Conservation (phyloP, 208 protist species). For the Angomonas ambiguus region DNA sequence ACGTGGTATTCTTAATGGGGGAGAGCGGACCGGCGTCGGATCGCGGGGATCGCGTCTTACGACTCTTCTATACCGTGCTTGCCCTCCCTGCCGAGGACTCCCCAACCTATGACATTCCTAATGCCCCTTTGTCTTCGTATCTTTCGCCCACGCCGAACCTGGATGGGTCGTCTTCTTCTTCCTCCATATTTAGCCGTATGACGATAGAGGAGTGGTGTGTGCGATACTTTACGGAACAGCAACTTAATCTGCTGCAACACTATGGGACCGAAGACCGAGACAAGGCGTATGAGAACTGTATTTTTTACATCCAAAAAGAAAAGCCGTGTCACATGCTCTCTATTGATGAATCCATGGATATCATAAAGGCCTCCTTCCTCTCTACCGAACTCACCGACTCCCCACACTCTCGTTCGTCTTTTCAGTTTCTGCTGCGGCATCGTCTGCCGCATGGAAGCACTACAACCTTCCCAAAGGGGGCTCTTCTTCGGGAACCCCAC, state of each 20-base stretch:
- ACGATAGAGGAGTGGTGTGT: slow-evolving; percentile 9
- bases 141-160: not conserved
- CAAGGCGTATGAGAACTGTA: not conserved
- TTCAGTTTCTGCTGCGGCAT: not conserved
- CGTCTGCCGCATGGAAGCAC: not conserved
- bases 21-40: not conserved
- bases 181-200: not conserved
- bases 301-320: not conserved
- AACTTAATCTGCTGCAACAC: not conserved
- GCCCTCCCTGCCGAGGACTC: not conserved
- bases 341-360: not conserved
- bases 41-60: not conserved
- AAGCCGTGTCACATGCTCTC: not conserved
- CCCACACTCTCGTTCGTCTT: not conserved
- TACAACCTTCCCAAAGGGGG: not conserved
- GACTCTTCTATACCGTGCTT: not conserved
- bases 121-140: not conserved
- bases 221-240: not conserved
- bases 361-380: not conserved
- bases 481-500: not conserved
- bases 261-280: not conserved
- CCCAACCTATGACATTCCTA: not conserved
- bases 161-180: too few relatives aligned
- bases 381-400: not conserved
- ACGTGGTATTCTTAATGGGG: not conserved